Evolutionary conservation across 768 basidiomycete genomes (phyloP).

Genomic region (Agaricus blazei): DNA sequence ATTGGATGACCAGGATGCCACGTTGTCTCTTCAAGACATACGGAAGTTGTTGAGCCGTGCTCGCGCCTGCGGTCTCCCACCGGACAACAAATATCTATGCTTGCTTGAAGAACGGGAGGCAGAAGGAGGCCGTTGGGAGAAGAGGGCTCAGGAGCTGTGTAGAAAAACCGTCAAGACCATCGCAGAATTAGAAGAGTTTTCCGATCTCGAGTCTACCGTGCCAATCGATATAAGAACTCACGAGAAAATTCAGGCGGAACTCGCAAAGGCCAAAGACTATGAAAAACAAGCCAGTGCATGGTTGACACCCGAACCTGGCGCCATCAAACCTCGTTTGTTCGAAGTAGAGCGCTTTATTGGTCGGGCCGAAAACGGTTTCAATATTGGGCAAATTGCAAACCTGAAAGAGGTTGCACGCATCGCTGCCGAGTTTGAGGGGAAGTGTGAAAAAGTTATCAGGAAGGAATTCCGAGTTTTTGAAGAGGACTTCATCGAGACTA

Average conservation of each 20-base stretch:
- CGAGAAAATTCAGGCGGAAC: slow-evolving; percentile 58
- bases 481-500: slow-evolving; percentile 65
- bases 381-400: slow-evolving; percentile 58
- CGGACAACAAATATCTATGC: slow-evolving; percentile 61
- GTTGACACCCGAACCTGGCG: slow-evolving; percentile 53
- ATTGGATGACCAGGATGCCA: slow-evolving; percentile 53
- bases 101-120: slow-evolving; percentile 59
- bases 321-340: slow-evolving; percentile 54
- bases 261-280: slow-evolving; percentile 69
- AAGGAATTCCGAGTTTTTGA: slow-evolving; percentile 52
- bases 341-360: slow-evolving; percentile 67
- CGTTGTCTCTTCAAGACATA: slow-evolving; percentile 72
- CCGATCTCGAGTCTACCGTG: slow-evolving; percentile 55
- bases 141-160: slow-evolving; percentile 59
- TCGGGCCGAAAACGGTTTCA: slow-evolving; percentile 74
- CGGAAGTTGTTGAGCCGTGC: slow-evolving; percentile 69
- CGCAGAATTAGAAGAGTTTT: slow-evolving; percentile 70
- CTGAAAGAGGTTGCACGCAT: slow-evolving; percentile 69
- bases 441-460: slow-evolving; percentile 70
- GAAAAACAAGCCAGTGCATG: slow-evolving; percentile 75
- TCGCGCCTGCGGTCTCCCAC: slow-evolving; percentile 55
- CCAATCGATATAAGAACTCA: slow-evolving; percentile 68
- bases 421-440: slow-evolving; percentile 71
- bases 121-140: slow-evolving; percentile 76
- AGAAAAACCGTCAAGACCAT: slow-evolving; percentile 70